A percentile compares a stretch with the other conserved stretches of the same genome.
Conservation (phyloP, 805 yeast species). For the Metschnikowia matae region DNA sequence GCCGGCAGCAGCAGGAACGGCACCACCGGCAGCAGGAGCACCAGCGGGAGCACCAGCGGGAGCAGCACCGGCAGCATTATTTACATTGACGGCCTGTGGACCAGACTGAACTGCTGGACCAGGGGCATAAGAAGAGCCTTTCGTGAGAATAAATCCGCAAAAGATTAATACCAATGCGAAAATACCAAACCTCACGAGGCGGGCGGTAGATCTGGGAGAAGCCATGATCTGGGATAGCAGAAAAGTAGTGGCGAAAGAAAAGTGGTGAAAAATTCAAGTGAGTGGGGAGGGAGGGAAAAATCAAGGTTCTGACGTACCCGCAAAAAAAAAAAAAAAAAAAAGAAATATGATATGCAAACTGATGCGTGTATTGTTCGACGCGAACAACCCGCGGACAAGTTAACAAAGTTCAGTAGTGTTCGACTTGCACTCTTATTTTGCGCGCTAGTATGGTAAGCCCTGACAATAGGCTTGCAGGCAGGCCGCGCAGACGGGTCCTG, state of each 20-base stretch:
- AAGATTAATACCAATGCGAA: constrained; percentile 43
- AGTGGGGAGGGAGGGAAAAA: not conserved
- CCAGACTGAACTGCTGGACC: not conserved
- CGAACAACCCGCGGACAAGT: not conserved
- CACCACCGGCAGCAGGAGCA: constrained; percentile 10
- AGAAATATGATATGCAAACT: not conserved
- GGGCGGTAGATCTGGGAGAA: constrained; percentile 42
- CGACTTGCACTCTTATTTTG: not conserved
- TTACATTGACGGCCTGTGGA: not conserved
- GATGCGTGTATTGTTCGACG: not conserved
- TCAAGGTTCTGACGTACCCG: not conserved
- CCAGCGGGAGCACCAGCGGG: constrained; percentile 8
- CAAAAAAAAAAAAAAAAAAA: not conserved
- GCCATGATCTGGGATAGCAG: constrained; percentile 13
- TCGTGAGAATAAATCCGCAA: constrained; percentile 46
- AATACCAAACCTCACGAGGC: constrained; percentile 45
- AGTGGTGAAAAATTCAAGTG: not conserved
- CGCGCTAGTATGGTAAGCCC: not conserved
- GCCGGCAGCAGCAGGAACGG: constrained; percentile 10
- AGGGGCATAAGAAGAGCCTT: constrained; percentile 39
- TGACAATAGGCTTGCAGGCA: not conserved
- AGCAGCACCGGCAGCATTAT: not conserved
- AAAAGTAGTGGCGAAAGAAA: not conserved
- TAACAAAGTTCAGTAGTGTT: not conserved
- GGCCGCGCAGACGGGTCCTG: not conserved